Percentiles rank a stretch among this genome's conserved stretches.
These are phyloP conservation scores for Porcisia deanei DNA, from an alignment of 208 protist species.

Conservation along the genomic window DNA sequence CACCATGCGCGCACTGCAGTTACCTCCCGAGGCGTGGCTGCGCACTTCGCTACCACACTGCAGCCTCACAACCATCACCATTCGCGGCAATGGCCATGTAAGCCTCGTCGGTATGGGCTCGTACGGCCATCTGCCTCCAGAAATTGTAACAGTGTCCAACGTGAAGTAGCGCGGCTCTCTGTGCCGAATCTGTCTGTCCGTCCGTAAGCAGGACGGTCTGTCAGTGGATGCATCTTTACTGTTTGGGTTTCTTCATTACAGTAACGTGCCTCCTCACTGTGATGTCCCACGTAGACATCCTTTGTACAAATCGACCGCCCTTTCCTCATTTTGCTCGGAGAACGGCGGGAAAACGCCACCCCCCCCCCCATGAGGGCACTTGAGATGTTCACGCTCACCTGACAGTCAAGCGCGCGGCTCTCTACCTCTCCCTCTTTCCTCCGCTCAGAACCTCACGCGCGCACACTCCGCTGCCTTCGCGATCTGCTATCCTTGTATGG, in stretches of 20 bases:
- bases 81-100: slow-evolving; percentile 56
- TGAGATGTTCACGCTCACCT: no score
- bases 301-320: neutral
- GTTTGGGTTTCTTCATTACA: neutral
- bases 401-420: no score
- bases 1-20: slow-evolving; percentile 76
- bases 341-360: no score
- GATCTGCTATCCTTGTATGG: no score
- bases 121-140: slow-evolving; percentile 54
- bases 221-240: neutral
- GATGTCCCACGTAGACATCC: neutral
- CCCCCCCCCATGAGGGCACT: no score
- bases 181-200: neutral
- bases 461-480: no score
- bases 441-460: no score
- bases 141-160: slow-evolving; percentile 58
- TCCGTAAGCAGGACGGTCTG: neutral
- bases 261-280: neutral
- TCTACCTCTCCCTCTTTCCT: no score
- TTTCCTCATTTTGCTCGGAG: neutral
- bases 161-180: slow-evolving; percentile 27
- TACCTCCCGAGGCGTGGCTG: slow-evolving; percentile 85
- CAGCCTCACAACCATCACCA: slow-evolving; percentile 65
- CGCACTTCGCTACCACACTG: slow-evolving; percentile 71
- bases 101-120: slow-evolving; percentile 46